A percentile compares a stretch with the other conserved stretches of the same genome.
Conservation (phyloP, 2,329 filamentous ascomycete genomes). For the Pseudomassariella vexata region DNA sequence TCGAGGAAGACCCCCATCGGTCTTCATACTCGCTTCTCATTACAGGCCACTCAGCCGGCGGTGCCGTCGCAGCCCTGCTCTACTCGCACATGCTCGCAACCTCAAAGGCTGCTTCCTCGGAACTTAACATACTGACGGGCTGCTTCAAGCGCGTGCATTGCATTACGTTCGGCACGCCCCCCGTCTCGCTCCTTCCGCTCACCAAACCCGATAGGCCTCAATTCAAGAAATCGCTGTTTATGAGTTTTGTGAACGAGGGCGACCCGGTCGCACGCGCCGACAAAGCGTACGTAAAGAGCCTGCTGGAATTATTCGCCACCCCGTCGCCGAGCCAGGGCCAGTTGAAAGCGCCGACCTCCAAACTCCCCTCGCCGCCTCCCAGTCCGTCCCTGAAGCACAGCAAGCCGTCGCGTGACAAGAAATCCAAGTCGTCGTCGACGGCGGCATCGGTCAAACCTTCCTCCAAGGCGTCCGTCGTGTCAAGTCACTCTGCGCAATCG, state of each 20-base stretch:
- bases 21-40: conserved; percentile 67
- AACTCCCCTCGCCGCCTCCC: conserved; percentile 6
- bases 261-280: conserved; percentile 77
- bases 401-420: conserved; percentile 17
- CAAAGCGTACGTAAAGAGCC: conserved; percentile 65
- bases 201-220: conserved; percentile 45
- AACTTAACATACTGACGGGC: conserved; percentile 62
- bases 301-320: conserved; percentile 64
- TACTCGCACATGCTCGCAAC: conserved; percentile 75
- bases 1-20: conserved; percentile 66
- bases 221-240: conserved; percentile 64
- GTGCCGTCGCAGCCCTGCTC: conserved; percentile 73
- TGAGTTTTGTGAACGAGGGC: conserved; percentile 79
- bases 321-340: conserved; percentile 39
- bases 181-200: conserved; percentile 66
- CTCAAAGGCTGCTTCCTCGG: conserved; percentile 49
- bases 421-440: conserved; percentile 19
- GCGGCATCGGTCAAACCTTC: conserved; percentile 8
- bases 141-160: conserved; percentile 79
- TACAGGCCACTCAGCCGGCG: conserved; percentile 81
- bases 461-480: conserved; percentile 20
- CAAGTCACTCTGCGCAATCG: conserved; percentile 12
- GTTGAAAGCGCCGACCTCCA: conserved; percentile 10
- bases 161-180: conserved; percentile 79
- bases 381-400: conserved; percentile 12